Percentiles rank a stretch among this genome's conserved stretches.
phyloP scores from a whole-genome alignment of 2,329 filamentous ascomycete species.

The Scolecobasidium constrictum region DNA sequence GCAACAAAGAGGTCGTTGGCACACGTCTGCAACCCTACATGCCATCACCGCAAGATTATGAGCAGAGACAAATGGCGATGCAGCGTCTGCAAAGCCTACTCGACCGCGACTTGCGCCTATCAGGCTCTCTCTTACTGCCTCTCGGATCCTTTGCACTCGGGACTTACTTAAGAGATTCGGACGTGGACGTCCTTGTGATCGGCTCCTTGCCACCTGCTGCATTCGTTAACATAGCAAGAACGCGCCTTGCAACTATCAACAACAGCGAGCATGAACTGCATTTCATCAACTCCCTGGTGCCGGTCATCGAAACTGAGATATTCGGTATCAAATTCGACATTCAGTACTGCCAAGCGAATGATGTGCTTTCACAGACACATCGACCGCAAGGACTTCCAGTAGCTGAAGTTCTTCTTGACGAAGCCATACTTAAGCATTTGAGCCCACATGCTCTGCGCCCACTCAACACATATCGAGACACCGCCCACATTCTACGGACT shows the following conservation, averaged over 20 bases:
- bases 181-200: conserved; percentile 56
- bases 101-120: not conserved
- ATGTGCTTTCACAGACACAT: conserved; percentile 29
- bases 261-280: not conserved
- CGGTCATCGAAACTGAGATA: conserved; percentile 54
- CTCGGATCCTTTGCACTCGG: conserved; percentile 57
- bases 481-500: conserved; percentile 48
- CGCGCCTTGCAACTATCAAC: conserved; percentile 30
- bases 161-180: conserved; percentile 49
- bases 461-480: conserved; percentile 53
- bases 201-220: conserved; percentile 49
- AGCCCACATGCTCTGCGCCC: conserved; percentile 47
- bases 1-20: not conserved
- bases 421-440: conserved; percentile 24
- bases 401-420: not conserved
- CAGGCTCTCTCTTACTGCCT: conserved; percentile 40
- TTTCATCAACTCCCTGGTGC: conserved; percentile 6
- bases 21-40: not conserved
- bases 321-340: conserved; percentile 49
- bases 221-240: conserved; percentile 49
- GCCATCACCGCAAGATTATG: not conserved
- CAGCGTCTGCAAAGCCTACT: not conserved
- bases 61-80: not conserved
- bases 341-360: conserved; percentile 52
- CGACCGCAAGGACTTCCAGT: not conserved